phyloP scores from a whole-genome alignment of 1,284 basidiomycete species.

The Ganoderma lingzhi region DNA sequence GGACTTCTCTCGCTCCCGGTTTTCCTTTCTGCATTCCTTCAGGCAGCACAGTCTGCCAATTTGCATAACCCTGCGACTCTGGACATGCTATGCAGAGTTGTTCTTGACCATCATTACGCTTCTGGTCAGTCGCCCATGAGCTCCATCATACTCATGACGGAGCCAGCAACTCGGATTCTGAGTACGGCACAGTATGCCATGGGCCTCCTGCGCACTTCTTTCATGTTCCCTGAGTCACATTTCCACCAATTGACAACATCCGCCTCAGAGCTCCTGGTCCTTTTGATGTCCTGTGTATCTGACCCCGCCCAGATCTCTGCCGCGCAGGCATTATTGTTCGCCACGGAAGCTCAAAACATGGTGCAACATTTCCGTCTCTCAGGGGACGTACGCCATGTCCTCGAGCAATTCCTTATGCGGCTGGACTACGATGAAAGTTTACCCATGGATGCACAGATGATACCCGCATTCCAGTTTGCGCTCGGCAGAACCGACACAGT shows the following conservation, averaged over 20 bases:
- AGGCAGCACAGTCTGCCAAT: slow-evolving; percentile 51
- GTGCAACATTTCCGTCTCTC: slow-evolving; percentile 59
- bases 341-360: slow-evolving; percentile 62
- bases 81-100: slow-evolving; percentile 70
- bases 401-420: slow-evolving; percentile 68
- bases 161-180: slow-evolving; percentile 57
- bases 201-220: slow-evolving; percentile 61
- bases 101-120: slow-evolving; percentile 66
- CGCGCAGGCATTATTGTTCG: slow-evolving; percentile 62
- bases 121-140: slow-evolving; percentile 60
- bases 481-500: slow-evolving; percentile 62
- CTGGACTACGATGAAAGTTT: slow-evolving; percentile 55
- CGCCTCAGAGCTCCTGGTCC: slow-evolving; percentile 66
- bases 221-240: slow-evolving; percentile 63
- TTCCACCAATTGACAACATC: slow-evolving; percentile 68
- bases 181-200: slow-evolving; percentile 67
- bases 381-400: slow-evolving; percentile 56
- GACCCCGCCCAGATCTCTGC: slow-evolving; percentile 68
- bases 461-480: slow-evolving; percentile 66
- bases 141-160: slow-evolving; percentile 58
- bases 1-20: slow-evolving; percentile 62
- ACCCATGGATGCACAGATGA: slow-evolving; percentile 66
- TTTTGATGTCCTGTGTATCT: slow-evolving; percentile 64
- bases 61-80: slow-evolving; percentile 70
- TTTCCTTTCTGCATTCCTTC: slow-evolving; percentile 65